These are phyloP conservation scores for Malus hybrid DNA, from an alignment of 331 rosid species.

Conservation along the genomic window DNA sequence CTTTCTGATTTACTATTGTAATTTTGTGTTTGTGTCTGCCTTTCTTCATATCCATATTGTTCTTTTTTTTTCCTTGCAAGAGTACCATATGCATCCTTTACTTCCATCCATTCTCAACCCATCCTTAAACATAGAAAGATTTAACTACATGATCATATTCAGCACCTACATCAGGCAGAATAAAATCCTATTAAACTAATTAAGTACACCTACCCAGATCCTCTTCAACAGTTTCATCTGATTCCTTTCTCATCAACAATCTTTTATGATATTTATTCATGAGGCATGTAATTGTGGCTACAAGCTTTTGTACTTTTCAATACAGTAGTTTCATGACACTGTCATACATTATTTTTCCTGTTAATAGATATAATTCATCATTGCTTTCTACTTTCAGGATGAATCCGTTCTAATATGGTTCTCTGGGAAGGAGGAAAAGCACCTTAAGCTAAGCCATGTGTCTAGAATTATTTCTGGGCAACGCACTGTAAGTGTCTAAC, in stretches of 20 bases:
- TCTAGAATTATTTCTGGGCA: slow-evolving; percentile 98
- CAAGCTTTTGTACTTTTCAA: slow-evolving; percentile 2
- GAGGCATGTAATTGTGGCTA: neutral
- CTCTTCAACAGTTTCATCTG: slow-evolving; percentile 10
- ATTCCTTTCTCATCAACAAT: neutral
- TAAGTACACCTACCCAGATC: neutral
- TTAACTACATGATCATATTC: neutral
- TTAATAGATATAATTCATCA: slow-evolving; percentile 8
- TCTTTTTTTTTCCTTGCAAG: slow-evolving; percentile 7
- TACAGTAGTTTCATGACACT: neutral
- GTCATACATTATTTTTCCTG: slow-evolving; percentile 12
- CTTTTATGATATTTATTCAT: slow-evolving; percentile 1
- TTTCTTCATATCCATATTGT: neutral
- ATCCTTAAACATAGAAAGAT: neutral
- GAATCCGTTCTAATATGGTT: slow-evolving; percentile 96
- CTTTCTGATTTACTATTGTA: slow-evolving; percentile 1
- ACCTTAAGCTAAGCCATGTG: slow-evolving; percentile 81
- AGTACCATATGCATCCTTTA: neutral
- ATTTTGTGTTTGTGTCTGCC: neutral
- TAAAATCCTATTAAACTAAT: neutral
- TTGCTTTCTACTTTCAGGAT: slow-evolving; percentile 61
- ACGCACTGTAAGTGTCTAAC: slow-evolving; percentile 70
- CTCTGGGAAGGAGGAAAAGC: slow-evolving; percentile 98
- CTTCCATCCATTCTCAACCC: neutral
- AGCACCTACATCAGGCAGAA: neutral